These are phyloP conservation scores for Pythium brachiatum DNA, from an alignment of 352 stramenopile species.

Conservation along the genomic window DNA sequence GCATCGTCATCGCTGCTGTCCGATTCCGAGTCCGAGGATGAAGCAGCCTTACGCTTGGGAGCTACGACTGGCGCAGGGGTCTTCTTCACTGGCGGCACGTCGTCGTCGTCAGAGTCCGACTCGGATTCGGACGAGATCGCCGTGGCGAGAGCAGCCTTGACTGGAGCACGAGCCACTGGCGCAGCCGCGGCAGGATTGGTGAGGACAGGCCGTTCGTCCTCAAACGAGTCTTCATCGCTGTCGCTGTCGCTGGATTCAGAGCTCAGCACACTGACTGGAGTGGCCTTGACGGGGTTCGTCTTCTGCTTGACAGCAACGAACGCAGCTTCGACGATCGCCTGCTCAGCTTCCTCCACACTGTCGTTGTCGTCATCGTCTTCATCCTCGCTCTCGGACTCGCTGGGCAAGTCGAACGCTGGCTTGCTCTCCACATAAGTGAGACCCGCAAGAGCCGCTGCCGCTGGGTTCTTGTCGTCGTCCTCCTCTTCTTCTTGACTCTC, in stretches of 20 bases:
- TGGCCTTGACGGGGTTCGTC: not conserved
- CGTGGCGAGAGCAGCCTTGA: not conserved
- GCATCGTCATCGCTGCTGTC: conserved; percentile 17
- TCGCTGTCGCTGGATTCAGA: conserved; percentile 33
- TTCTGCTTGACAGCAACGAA: conserved; percentile 12
- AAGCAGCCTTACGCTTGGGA: conserved; percentile 22
- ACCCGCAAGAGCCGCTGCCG: conserved; percentile 6
- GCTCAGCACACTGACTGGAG: conserved; percentile 15
- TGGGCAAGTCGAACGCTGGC: conserved; percentile 55
- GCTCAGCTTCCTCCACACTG: conserved; percentile 23
- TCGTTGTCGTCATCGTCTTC: conserved; percentile 27
- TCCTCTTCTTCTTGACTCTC: conserved; percentile 9
- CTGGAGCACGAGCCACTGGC: not conserved
- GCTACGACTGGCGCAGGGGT: not conserved
- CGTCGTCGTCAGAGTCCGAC: conserved; percentile 29
- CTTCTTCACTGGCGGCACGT: conserved; percentile 15
- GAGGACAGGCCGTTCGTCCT: conserved; percentile 23
- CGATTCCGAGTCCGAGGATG: conserved; percentile 20
- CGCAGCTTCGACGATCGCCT: conserved; percentile 13
- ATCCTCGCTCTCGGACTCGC: conserved; percentile 39
- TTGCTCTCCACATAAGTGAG: conserved; percentile 55
- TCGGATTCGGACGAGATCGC: conserved; percentile 22
- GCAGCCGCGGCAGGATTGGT: conserved; percentile 1
- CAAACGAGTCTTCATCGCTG: conserved; percentile 36
- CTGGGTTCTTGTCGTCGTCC: conserved; percentile 2